Evolutionary conservation across 805 yeast genomes (phyloP).

Genomic region (Wickerhamiella kurtzmanii): DNA sequence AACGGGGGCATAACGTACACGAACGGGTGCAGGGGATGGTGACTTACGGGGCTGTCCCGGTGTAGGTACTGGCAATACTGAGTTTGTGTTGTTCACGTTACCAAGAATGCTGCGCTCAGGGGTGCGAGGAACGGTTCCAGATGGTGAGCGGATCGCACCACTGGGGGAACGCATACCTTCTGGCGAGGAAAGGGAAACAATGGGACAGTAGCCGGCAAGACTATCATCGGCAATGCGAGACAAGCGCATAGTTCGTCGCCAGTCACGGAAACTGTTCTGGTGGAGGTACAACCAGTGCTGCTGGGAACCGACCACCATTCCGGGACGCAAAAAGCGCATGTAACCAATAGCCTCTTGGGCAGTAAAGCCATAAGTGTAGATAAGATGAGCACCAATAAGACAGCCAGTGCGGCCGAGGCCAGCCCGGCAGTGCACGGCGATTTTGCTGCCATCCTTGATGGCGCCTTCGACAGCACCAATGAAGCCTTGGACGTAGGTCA

Average conservation of each 20-base stretch:
- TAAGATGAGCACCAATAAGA: constrained; percentile 90
- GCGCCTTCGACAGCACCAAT: constrained; percentile 91
- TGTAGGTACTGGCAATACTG: constrained; percentile 79
- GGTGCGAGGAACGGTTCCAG: constrained; percentile 35
- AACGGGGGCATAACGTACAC: constrained; percentile 6
- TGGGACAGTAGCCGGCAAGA: constrained; percentile 26
- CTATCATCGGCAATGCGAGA: constrained; percentile 46
- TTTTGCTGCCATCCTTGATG: constrained; percentile 73
- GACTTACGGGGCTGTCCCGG: constrained; percentile 93
- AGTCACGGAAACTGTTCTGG: constrained; percentile 89
- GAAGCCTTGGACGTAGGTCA: constrained; percentile 83
- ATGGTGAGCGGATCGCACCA: constrained; percentile 22
- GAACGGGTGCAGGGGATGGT: constrained; percentile 13
- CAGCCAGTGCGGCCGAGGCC: constrained; percentile 98
- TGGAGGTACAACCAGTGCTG: constrained; percentile 97
- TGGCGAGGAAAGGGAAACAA: constrained; percentile 20
- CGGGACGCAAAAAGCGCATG: constrained; percentile 93
- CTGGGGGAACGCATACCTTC: constrained; percentile 5
- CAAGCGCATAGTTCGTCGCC: constrained; percentile 84
- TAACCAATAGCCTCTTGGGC: constrained; percentile 95
- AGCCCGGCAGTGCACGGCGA: constrained; percentile 98
- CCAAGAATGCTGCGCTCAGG: constrained; percentile 64
- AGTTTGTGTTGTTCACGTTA: constrained; percentile 47
- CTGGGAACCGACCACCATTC: constrained; percentile 99
- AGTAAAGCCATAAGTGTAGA: constrained; percentile 92